phyloP scores from a whole-genome alignment of 768 basidiomycete species.

The Hysterangium stoloniferum region DNA sequence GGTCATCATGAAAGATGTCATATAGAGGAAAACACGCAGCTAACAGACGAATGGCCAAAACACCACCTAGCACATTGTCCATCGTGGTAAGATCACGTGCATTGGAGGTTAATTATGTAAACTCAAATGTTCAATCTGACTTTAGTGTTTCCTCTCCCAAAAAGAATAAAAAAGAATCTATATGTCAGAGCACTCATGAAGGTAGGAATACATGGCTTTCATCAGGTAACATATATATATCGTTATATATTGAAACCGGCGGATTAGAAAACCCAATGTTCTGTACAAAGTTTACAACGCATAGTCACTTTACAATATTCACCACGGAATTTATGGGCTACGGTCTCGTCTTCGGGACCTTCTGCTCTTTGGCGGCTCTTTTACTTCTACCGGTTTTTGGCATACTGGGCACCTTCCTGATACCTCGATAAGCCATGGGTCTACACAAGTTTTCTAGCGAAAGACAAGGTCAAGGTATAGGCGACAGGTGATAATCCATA shows the following conservation, averaged over 20 bases:
- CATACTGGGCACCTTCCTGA: conserved; percentile 87
- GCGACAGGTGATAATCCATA: background rate
- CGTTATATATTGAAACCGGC: background rate
- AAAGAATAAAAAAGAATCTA: too few relatives aligned
- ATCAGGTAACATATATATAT: too few relatives aligned
- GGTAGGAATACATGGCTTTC: too few relatives aligned
- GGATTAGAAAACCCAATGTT: background rate
- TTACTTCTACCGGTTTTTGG: conserved; percentile 57
- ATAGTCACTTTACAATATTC: background rate
- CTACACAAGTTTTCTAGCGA: conserved; percentile 73
- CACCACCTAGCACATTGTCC: conserved; percentile 3
- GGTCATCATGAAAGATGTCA: conserved; percentile 52
- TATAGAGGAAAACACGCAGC: conserved; percentile 46
- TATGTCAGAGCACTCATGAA: background rate
- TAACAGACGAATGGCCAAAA: conserved; percentile 30
- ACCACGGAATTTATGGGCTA: background rate
- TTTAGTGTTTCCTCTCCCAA: too few relatives aligned
- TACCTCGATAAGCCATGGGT: conserved; percentile 81
- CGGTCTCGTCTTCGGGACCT: background rate
- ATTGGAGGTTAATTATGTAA: too few relatives aligned
- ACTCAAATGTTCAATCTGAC: too few relatives aligned
- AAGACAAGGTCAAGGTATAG: conserved; percentile 8
- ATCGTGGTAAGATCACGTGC: too few relatives aligned
- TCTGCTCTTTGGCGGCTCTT: background rate
- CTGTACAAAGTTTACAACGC: background rate